phyloP scores from a whole-genome alignment of 140 eudicot genomes.

The Anethum foeniculum region DNA sequence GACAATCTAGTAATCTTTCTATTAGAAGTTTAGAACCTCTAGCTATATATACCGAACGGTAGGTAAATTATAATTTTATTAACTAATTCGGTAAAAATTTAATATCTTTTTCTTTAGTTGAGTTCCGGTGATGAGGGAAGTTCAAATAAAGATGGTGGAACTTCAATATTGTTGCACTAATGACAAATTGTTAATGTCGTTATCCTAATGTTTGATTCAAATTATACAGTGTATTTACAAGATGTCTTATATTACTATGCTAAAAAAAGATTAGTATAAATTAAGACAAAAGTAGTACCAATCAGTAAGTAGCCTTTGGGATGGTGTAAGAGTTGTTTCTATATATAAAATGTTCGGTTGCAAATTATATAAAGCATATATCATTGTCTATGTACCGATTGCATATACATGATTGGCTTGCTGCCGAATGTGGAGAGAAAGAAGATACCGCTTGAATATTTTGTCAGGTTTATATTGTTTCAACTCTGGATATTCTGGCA shows the following conservation, averaged over 20 bases:
- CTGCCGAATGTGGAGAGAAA: background rate
- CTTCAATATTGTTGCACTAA: background rate
- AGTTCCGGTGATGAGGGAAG: background rate
- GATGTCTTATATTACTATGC: background rate
- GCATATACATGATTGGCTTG: background rate
- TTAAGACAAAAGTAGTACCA: background rate
- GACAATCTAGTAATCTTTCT: background rate
- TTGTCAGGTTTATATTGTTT: conserved; percentile 4
- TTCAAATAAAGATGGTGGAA: background rate
- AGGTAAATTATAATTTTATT: background rate
- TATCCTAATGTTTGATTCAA: background rate
- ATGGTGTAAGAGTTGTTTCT: background rate
- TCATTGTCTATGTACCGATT: background rate
- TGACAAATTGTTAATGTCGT: background rate
- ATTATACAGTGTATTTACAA: background rate
- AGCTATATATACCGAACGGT: background rate
- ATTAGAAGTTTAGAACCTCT: background rate
- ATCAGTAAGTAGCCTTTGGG: background rate
- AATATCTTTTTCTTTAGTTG: background rate
- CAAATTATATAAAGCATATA: background rate
- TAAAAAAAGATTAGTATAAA: background rate
- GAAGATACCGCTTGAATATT: background rate
- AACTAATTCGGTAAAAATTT: no score
- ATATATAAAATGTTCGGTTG: background rate
- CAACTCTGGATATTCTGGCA: background rate